Evolutionary conservation across 2,329 filamentous ascomycete genomes (phyloP).

Genomic region (Purpureocillium lavendulum): DNA sequence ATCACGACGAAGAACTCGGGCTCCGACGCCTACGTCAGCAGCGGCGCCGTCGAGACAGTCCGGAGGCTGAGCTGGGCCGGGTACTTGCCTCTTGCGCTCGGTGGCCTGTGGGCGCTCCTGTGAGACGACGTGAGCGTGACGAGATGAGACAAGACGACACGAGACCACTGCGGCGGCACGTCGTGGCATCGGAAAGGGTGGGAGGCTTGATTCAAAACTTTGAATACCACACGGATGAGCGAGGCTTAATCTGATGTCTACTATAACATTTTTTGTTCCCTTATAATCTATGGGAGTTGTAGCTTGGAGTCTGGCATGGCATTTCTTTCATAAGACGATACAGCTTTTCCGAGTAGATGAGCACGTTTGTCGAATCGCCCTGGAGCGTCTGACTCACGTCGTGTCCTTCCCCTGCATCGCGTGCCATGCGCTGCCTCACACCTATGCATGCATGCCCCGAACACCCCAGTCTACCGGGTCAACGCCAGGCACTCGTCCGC

Average conservation of each 20-base stretch:
- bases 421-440: too few species aligned
- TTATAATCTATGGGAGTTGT: neutral
- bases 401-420: too few species aligned
- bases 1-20: conserved; percentile 41
- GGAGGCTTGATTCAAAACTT: neutral
- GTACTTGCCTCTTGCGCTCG: conserved; percentile 32
- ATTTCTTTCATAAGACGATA: too few species aligned
- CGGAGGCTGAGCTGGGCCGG: conserved; percentile 21
- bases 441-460: neutral
- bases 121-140: conserved; percentile 13
- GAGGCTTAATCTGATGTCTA: neutral
- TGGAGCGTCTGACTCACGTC: too few species aligned
- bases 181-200: too few species aligned
- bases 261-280: neutral
- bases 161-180: too few species aligned
- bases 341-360: too few species aligned
- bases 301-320: too few species aligned
- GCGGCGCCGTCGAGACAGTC: conserved; percentile 14
- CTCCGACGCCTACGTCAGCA: conserved; percentile 20
- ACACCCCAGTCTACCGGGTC: conserved; percentile 5
- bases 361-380: too few species aligned
- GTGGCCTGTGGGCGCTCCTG: conserved; percentile 29
- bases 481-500: conserved; percentile 36
- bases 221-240: too few species aligned
- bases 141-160: neutral